These are phyloP conservation scores for Pugionium cornutum DNA, from an alignment of 345 rosid genomes.

Conservation along the genomic window DNA sequence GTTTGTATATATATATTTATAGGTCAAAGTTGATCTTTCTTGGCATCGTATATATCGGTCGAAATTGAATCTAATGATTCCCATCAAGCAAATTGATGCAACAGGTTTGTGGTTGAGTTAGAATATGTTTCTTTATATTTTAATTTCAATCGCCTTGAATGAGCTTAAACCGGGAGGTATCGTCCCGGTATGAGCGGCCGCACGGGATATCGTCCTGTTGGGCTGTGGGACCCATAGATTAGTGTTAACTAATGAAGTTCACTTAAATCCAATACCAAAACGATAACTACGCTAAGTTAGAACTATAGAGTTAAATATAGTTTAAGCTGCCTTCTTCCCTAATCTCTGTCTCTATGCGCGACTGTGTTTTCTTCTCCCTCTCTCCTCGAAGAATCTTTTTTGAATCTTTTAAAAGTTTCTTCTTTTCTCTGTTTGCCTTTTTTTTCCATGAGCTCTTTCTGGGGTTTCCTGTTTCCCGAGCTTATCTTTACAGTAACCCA, in stretches of 20 bases:
- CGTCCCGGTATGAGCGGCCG: neutral
- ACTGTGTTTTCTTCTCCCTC: conserved; percentile 19
- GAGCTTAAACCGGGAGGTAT: conserved; percentile 10
- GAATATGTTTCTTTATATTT: neutral
- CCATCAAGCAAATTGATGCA: neutral
- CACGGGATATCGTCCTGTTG: neutral
- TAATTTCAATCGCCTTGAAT: neutral
- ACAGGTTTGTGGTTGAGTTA: conserved; percentile 1
- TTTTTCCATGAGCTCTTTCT: conserved; percentile 28
- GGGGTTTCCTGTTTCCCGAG: conserved; percentile 31
- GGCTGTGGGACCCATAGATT: conserved; percentile 16
- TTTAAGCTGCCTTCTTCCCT: conserved; percentile 36
- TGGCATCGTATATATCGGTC: neutral
- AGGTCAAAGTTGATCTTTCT: neutral
- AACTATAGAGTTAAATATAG: conserved; percentile 17
- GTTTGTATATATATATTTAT: neutral
- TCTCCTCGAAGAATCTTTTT: conserved; percentile 25
- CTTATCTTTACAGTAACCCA: conserved; percentile 26
- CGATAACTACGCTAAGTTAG: conserved; percentile 18
- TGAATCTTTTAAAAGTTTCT: conserved; percentile 31
- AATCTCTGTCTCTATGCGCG: conserved; percentile 37
- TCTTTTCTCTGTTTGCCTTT: neutral
- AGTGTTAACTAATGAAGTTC: neutral
- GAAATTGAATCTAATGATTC: conserved; percentile 9
- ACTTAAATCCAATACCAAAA: conserved; percentile 34